Evolutionary conservation across 306 rosid species (phyloP).

Genomic region (Cotoneaster glaucophyllus): DNA sequence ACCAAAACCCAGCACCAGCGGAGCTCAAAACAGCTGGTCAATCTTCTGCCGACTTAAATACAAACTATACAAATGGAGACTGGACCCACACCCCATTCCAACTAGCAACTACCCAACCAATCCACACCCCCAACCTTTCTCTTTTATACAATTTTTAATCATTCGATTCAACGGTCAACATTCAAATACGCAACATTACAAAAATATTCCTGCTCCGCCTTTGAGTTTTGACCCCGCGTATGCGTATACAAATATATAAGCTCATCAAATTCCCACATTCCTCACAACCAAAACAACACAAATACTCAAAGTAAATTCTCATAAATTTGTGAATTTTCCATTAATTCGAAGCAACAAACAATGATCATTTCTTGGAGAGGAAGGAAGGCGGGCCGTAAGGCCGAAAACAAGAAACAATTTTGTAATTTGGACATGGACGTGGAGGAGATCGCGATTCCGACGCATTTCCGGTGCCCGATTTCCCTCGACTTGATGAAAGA

Average conservation of each 20-base stretch:
- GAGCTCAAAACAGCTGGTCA: neutral
- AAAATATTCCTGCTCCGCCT: neutral
- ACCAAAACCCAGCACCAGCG: neutral
- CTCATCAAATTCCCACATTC: neutral
- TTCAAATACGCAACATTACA: conserved; percentile 25
- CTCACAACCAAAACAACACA: neutral
- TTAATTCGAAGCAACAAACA: neutral
- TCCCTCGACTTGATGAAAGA: conserved; percentile 78
- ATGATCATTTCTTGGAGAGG: conserved; percentile 70
- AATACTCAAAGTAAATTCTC: neutral
- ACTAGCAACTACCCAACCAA: too few relatives aligned
- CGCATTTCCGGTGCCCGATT: conserved; percentile 69
- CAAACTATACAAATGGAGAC: neutral
- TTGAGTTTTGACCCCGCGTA: conserved; percentile 39
- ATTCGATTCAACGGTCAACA: conserved; percentile 62
- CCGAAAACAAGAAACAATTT: conserved; percentile 23
- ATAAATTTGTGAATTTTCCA: neutral
- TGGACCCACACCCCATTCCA: neutral
- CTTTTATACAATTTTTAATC: neutral
- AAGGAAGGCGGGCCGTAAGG: conserved; percentile 36
- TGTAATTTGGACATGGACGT: conserved; percentile 26
- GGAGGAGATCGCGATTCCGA: conserved; percentile 53
- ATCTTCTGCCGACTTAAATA: neutral
- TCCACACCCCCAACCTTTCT: neutral
- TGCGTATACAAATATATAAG: neutral